Evolutionary conservation across 1,284 basidiomycete genomes (phyloP), one percentile per base, ranked within the genome.

Genomic region (Irpex sp.): DNA sequence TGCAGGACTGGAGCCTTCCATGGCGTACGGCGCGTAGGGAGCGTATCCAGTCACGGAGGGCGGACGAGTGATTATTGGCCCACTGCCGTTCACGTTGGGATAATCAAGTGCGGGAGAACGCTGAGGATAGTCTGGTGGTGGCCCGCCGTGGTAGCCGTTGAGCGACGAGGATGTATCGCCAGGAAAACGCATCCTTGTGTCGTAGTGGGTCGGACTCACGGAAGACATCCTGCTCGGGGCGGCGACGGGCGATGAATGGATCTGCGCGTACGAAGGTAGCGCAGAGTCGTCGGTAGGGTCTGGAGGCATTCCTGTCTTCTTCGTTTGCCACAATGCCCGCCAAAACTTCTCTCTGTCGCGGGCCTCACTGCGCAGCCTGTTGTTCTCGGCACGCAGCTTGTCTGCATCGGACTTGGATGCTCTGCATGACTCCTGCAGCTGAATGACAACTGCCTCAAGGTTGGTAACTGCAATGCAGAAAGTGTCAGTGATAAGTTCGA

Each of bases 371-470:
- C 82, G 81, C 33, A 92, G 78, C 61, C 84, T 86, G 61, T 74
- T 72, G 68, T 87, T 89, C 68, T 92, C 86, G 68, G 86, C 83
- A 59, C 81, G 83, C 65, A 89, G 77, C 47, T 87, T 85, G 9
- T 76, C 72, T 54, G 79, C 77, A 68, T 90, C 85, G 62, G 79
- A 75, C 62, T 84, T 84, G 57, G 86, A 80, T 65, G 89, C 87
- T 61, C 87, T 82, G 73, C 87, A 89, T 8, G 90, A 90, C 65
- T 92, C 90, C 72, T 93, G 91, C 54, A 93, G 82, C 68, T 91
- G 88, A 35, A 92, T 76, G 64, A 93, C 90, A 60, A 93, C 90
- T 35, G 83, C 84, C 75, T 93, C 91, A 64, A 93, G 81, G 69
- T 86, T 92, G 21, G 87, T 92, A 65, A 93, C 92, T 88, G 72